Evolutionary conservation across 352 stramenopile genomes (phyloP), one percentile per base, ranked within the genome.

Genomic region (Globisporangium recalcitrans): DNA sequence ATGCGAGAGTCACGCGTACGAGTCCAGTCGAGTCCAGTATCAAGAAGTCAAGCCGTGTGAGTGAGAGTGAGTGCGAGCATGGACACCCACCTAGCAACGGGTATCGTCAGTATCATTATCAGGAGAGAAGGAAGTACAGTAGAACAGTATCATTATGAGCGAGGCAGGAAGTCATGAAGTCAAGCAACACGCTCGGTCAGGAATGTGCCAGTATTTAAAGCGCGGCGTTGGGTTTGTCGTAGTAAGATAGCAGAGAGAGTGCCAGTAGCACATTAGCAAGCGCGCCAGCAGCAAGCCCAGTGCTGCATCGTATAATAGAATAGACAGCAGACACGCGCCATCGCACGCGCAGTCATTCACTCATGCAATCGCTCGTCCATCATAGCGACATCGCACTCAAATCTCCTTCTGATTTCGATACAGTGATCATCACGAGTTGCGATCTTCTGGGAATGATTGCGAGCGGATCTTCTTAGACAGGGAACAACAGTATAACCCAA

Each of bases 91-190:
- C 36, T 14, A 42, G 36, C 14, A 42, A 26, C 9, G 51, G 51
- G 51, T 40, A 56, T 56, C 36, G n/a, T 42, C n/a, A n/a, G n/a
- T 42, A 40, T 31, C 26, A 56, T 40, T 56, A 40, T 56, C n/a
- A 16, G 36, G 36, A 42, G 36, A 42, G 36, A 14, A 42, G n/a
- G 36, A 11, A 42, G n/a, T n/a, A n/a, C n/a, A 19, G 34, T 42
- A 42, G 34, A 4, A 42, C 19, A 42, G 34, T 42, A 42, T 42
- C 36, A 42, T 42, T 42, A 42, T 42, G 36, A 42, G 36, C 36
- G 36, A 42, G 36, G 19, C 36, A 42, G 14, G 36, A 42, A 42
- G 36, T 42, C 36, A 42, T 19, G 34, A 40, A 40, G 13, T 19
- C 36, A 42, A n/a, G n/a, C n/a, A n/a, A n/a, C n/a, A n/a, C 36